Evolutionary conservation across 2,329 filamentous ascomycete species (phyloP), one percentile per base, ranked within the genome.

Genomic region (Coniochaeta sp.): DNA sequence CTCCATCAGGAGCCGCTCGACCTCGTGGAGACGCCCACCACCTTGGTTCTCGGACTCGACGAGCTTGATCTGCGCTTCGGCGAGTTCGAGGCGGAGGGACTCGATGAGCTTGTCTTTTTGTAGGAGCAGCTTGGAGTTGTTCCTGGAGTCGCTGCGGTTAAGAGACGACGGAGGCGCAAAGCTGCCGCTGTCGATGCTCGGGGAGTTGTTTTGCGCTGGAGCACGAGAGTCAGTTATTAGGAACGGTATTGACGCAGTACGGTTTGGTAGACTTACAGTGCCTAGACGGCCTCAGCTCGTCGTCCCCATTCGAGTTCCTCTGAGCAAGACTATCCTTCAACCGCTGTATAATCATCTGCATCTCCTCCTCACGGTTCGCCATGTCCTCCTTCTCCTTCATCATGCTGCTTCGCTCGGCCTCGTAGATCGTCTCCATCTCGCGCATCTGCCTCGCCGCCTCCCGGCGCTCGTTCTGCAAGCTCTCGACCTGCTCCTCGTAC

Each of bases 61-160:
- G 24, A 96, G 77, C 69, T 96, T 96, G 71, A 96, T 95, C 68
- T 97, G 91, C 20, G 89, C 86, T 68, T 97, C 94, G 40, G 94
- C 92, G 48, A 99, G 79, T 67, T 99, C 94, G 24, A 97, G 80
- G 52, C 92, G 83, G 56, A 99, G 76, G 10, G 87, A 90, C 67
- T 97, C 92, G 60, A 99, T 97, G 53, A 96, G 76, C 71, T 95
- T 94, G 71, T 99, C 94, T 68, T 97, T 99, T 67, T 97, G 91
- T 60, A 95, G 78, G 49, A 97, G 80, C 50, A 96, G 77, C 68
- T 92, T 95, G 13, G 91, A 95, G 69, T 87, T 92, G 67, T 89
- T 95, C 57, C 87, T 81, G 30, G 91, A 95, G 61, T 95, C 89
- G 76, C 89, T 95, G 57, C 90, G 86, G 61, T 92, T 85, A 51